Percentiles rank a stretch among this genome's conserved stretches.
Conservation (phyloP, 768 basidiomycete genomes). For the Termitomyces bulborhizus region DNA sequence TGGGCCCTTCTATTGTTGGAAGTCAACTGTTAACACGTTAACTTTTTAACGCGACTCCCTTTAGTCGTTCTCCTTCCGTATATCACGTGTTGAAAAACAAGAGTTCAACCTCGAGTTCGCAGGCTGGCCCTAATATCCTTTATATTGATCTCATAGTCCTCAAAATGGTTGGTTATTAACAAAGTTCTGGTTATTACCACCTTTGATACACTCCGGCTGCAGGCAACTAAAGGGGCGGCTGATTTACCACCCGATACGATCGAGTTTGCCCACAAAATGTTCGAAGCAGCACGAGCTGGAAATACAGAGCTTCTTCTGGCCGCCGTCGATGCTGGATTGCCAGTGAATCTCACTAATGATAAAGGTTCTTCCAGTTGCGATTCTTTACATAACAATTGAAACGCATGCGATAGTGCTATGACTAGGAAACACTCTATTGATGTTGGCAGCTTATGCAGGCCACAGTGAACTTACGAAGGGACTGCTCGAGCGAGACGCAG, state of each 20-base stretch:
- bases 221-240: conserved; percentile 1
- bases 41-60: not conserved
- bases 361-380: conserved; percentile 39
- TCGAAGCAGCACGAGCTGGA: conserved; percentile 66
- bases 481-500: conserved; percentile 52
- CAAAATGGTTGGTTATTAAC: not conserved
- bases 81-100: not conserved
- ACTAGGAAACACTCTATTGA: conserved; percentile 70
- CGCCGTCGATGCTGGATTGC: conserved; percentile 64
- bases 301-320: conserved; percentile 44
- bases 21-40: not conserved
- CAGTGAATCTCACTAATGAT: conserved; percentile 65
- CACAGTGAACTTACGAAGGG: conserved; percentile 47
- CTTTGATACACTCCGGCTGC: not conserved
- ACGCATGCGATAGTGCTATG: not conserved
- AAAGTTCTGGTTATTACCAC: not conserved
- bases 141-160: not conserved
- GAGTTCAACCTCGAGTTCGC: too few relatives aligned
- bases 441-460: conserved; percentile 73
- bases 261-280: conserved; percentile 64
- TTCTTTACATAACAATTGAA: not conserved
- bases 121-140: not conserved
- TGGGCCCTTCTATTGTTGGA: not conserved
- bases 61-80: not conserved
- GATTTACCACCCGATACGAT: conserved; percentile 36